A percentile compares a stretch with the other conserved stretches of the same genome.
Conservation (phyloP, 1,284 basidiomycete species). For the Apiotrichum siamense region DNA sequence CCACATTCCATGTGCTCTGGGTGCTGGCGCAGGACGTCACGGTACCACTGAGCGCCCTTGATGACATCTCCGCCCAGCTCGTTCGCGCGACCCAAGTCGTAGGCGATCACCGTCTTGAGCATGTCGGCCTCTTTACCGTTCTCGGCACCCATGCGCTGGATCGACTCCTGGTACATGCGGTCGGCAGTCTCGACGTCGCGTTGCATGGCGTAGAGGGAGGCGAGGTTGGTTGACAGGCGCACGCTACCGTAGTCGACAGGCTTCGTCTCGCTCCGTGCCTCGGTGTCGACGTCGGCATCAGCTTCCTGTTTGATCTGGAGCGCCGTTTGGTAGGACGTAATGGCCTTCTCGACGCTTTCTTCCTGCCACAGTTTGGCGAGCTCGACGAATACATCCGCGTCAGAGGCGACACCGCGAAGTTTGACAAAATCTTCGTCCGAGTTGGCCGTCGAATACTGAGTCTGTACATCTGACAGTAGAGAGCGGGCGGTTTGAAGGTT, state of each 20-base stretch:
- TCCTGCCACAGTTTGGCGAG: slow-evolving; percentile 80
- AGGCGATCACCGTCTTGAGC: slow-evolving; percentile 72
- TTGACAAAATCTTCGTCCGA: slow-evolving; percentile 44
- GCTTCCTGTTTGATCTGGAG: slow-evolving; percentile 49
- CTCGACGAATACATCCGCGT: slow-evolving; percentile 77
- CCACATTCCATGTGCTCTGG: slow-evolving; percentile 89
- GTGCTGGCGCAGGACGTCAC: slow-evolving; percentile 73
- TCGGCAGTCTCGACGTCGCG: slow-evolving; percentile 51
- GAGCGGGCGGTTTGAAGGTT: slow-evolving; percentile 71
- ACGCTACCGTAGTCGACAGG: slow-evolving; percentile 30
- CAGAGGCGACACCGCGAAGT: slow-evolving; percentile 60
- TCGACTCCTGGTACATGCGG: slow-evolving; percentile 51
- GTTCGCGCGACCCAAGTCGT: slow-evolving; percentile 80
- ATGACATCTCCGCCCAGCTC: slow-evolving; percentile 69
- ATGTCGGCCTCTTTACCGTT: slow-evolving; percentile 51
- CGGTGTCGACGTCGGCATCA: slow-evolving; percentile 8
- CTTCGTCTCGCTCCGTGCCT: slow-evolving; percentile 9
- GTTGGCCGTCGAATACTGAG: slow-evolving; percentile 54
- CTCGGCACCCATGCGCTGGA: slow-evolving; percentile 47
- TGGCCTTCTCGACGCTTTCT: slow-evolving; percentile 66
- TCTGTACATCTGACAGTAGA: slow-evolving; percentile 68
- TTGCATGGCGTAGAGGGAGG: slow-evolving; percentile 66
- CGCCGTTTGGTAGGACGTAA: slow-evolving; percentile 67
- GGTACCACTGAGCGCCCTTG: slow-evolving; percentile 74
- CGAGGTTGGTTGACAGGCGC: slow-evolving; percentile 72